Evolutionary conservation across 2,329 filamentous ascomycete genomes (phyloP), one percentile per base, ranked within the genome.

Genomic region (Exophiala sideris): DNA sequence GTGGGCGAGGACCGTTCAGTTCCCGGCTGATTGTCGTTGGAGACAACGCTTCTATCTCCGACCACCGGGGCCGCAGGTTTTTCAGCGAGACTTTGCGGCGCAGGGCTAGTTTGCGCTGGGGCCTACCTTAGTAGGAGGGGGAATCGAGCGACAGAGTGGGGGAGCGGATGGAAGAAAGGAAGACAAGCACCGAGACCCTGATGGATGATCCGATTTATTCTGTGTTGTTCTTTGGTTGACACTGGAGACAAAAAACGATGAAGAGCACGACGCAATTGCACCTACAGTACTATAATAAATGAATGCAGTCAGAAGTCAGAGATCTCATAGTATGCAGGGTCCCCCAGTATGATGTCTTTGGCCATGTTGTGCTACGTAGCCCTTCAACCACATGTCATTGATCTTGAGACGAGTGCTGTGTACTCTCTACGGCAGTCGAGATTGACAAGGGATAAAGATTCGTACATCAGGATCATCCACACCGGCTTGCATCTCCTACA

Each of bases 21-120:
- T 24, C 7, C 41, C 41, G 21, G 41, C n/a, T 20, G 41, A 24
- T 44, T 29, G 24, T 29, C 24, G 41, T 44, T 48, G 45, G 54
- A 50, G 50, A 51, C 45, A 2, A 44, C 20, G 24, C 24, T 8
- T 29, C 24, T 29, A 8, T 29, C 24, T 29, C 24, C 24, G 24
- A 29, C 5, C 24, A 29, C 24, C 24, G 24, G 39, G 39, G 14
- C 39, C 39, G 39, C 5, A 16, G 12, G 24, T 29, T 29, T 29
- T 29, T 29, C 24, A 29, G 24, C 24, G 24, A 29, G 24, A 29
- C 24, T 29, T 38, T 38, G 35, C 35, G 35, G 35, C 35, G 35
- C 11, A 12, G 35, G 3, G 35, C 35, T 38, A 38, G 14, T 38
- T 38, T 5, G 35, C 14, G 14, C 11, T 3, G 35, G 11, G 35